A percentile compares a stretch with the other conserved stretches of the same genome.
These are phyloP conservation scores for Ustilago trichophora DNA, from an alignment of 1,284 basidiomycete species.

Conservation along the genomic window DNA sequence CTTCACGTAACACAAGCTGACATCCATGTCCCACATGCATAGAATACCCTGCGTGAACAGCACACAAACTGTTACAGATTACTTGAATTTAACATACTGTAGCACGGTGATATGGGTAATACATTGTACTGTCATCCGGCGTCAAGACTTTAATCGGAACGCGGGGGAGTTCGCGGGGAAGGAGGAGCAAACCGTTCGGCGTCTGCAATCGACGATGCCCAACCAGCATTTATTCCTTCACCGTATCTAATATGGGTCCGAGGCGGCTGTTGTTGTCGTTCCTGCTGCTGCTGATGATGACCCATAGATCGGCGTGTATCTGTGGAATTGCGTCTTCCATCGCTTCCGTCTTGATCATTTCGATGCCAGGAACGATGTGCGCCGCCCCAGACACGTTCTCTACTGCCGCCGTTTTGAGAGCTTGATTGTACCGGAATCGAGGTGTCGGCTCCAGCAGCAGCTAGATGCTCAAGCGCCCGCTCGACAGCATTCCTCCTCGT, in stretches of 20 bases:
- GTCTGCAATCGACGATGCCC: neutral
- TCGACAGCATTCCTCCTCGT: conserved; percentile 18
- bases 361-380: conserved; percentile 9
- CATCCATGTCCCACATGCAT: too few relatives aligned
- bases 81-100: too few relatives aligned
- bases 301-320: conserved; percentile 4
- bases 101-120: too few relatives aligned
- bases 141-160: conserved; percentile 3
- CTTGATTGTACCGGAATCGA: too few relatives aligned
- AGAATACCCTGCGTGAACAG: too few relatives aligned
- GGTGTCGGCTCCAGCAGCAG: conserved; percentile 10
- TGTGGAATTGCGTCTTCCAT: neutral
- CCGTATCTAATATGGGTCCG: too few relatives aligned
- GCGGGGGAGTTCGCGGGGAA: conserved; percentile 17
- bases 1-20: too few relatives aligned
- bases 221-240: neutral
- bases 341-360: neutral
- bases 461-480: conserved; percentile 21
- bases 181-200: neutral
- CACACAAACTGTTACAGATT: too few relatives aligned
- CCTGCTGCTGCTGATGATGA: conserved; percentile 5
- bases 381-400: neutral
- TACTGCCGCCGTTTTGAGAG: neutral
- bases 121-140: too few relatives aligned
- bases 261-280: neutral